Conservation (phyloP, 2,329 filamentous ascomycete species). For the Aspergillus sp. region DNA sequence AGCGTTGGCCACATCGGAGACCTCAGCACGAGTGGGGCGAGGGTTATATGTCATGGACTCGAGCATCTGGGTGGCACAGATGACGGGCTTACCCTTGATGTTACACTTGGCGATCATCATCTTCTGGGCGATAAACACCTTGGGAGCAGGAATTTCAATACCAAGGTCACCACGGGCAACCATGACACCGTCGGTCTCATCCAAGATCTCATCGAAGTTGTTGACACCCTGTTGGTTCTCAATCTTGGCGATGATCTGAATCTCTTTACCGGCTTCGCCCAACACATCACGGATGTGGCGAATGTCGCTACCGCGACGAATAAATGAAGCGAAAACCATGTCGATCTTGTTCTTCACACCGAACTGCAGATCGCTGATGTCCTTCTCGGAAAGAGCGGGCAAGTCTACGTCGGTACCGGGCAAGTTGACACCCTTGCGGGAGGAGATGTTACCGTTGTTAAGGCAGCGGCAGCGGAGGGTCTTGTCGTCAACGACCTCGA, state of each 20-base stretch:
- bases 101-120: constrained; percentile 99
- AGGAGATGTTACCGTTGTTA: constrained; percentile 99
- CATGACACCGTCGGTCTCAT: constrained; percentile 98
- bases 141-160: constrained; percentile 97
- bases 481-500: constrained; percentile 83
- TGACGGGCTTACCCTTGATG: constrained; percentile 96
- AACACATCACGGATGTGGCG: constrained; percentile 86
- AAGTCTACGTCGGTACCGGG: constrained; percentile 99
- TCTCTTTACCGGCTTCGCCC: constrained; percentile 87
- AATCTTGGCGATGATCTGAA: constrained; percentile 99
- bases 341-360: constrained; percentile 98
- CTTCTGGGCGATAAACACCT: constrained; percentile 99
- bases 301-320: constrained; percentile 92
- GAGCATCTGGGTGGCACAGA: constrained; percentile 99
- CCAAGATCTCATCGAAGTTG: constrained; percentile 97
- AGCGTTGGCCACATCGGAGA: constrained; percentile 97
- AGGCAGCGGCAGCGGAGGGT: constrained; percentile 82
- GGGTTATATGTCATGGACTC: constrained; percentile 99
- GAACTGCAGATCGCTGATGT: constrained; percentile 89
- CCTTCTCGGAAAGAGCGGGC: constrained; percentile 95
- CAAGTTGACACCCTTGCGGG: constrained; percentile 98
- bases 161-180: constrained; percentile 97
- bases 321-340: constrained; percentile 99
- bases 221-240: constrained; percentile 99
- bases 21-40: constrained; percentile 94